Base-by-base conservation (phyloP, 495 filamentous ascomycete genomes). In the Tuber umbilicatum region DNA sequence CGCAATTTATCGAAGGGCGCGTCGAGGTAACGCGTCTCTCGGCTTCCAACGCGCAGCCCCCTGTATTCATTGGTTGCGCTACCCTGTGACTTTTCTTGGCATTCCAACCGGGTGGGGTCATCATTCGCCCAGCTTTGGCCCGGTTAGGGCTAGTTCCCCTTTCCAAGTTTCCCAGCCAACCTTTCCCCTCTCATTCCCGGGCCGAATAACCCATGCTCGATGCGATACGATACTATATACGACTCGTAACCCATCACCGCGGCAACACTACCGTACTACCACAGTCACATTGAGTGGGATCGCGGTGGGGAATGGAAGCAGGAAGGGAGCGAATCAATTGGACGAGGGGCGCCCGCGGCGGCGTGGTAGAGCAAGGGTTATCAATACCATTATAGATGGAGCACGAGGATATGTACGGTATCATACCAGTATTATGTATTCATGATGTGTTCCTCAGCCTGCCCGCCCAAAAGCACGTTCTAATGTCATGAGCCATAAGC, bases 1-100 rank as follows among this genome's bases (percentile, higher is more conserved):
- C 42, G 27, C 70, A 31, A 41, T 45, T 45, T 38, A 68, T 31
- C 42, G 75, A 40, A 47, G 64, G 47, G 77, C 77, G 77, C 77
- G 77, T 79, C 75, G 69, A 78, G 72, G 60, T 43, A 79, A 79
- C 77, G 77, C 77, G 77, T 79, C 78, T 70, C 67, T 76, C 67
- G 71, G 40, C 42, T 70, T 71, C 27, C 71, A 71, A 70, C 76
- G 71, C 77, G 76, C 75, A 78, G 75, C 35, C 68, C 55, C 71
- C 35, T 43, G 70, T 41, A 76, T 76, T 73, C 73, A 78, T 78
- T 78, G 74, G 70, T 78, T 79, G 75, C 76, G 76, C 70, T 64
- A 73, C 69, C 77, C 45, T 78, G 75, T 69, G 69, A 55, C 75
- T 64, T 50, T 71, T 41, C 76, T 76, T 78, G 74, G 76, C 76